Base-by-base conservation (phyloP, 306 rosid genomes). In the Citrullus colocynthis region DNA sequence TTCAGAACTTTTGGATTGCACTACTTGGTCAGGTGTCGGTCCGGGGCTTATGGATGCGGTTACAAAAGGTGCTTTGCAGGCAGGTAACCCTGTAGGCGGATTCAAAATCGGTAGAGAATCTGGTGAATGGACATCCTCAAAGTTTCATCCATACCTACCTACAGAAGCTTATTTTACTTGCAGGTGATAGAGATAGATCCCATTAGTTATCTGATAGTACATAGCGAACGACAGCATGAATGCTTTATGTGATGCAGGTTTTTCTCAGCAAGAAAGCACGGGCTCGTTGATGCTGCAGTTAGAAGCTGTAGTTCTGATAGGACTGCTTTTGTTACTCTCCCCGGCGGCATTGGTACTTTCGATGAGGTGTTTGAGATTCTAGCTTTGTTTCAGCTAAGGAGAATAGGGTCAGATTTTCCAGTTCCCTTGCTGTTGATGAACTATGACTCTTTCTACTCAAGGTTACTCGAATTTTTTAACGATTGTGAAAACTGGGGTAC, bases 211-310 rank as follows among this genome's bases (percentile, higher is more conserved):
- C 57, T 70, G 5, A 45, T 45, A 14, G 36, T 21, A 70, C 76
- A 24, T 5, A 70, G 17, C 7, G 2, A 12, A 11, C 37, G 13
- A 7, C 36, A 44, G 36, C 49, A 69, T 66, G 78, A 37, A 63
- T 74, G 79, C 82, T 81, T 78, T 42, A 28, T 75, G 30, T 78
- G 39, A 18, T 85, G 85, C 86, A 92, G 97, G 85, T 94, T 94
- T 84, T 92, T 94, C 88, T 94, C 98, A 24, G 98, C 98, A 56
- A 87, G 98, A 87, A 94, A 94, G 87, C 98, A 94, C 9, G 98
- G 98, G 20, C 85, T 92, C 58, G 98, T 94, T 28, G 98, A 94
- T 83, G 96, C 96, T 28, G 92, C 84, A 57, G 91, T 90, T 58
- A 88, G 98, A 82, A 87, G 84, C 79, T 52, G 82, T 20, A 56